phyloP scores from a whole-genome alignment of 148 eudicot species.

The Pouteria glomerata region DNA sequence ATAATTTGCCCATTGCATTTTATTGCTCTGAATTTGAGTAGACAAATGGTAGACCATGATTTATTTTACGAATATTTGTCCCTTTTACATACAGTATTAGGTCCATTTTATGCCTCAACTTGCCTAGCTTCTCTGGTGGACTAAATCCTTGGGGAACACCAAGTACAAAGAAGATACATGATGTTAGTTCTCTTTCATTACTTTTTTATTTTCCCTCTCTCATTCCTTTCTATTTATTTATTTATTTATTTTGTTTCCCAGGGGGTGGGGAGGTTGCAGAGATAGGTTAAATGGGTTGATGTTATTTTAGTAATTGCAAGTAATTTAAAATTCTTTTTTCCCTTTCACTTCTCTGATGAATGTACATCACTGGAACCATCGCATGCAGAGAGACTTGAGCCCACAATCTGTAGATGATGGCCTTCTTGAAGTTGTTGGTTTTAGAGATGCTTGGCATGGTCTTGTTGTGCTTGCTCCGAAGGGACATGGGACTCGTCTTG shows the following conservation, averaged over 20 bases:
- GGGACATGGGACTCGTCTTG: slow-evolving; percentile 98
- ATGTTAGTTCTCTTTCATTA: slow-evolving; percentile 35
- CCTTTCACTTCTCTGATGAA: slow-evolving; percentile 6
- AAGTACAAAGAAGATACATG: slow-evolving; percentile 42
- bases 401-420: slow-evolving; percentile 90
- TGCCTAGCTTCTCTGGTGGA: slow-evolving; percentile 98
- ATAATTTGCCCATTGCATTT: background rate
- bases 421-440: slow-evolving; percentile 85
- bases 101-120: slow-evolving; percentile 88
- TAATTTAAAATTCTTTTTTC: background rate
- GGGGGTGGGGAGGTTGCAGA: too few relatives aligned
- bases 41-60: background rate
- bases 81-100: slow-evolving; percentile 55
- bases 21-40: background rate
- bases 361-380: background rate
- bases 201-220: background rate
- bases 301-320: background rate
- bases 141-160: slow-evolving; percentile 98
- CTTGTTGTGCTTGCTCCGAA: slow-evolving; percentile 75
- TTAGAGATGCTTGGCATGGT: slow-evolving; percentile 98
- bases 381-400: slow-evolving; percentile 62
- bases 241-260: background rate
- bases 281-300: background rate
- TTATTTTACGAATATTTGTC: background rate
- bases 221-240: background rate